Evolutionary conservation across 106 monocot genomes (phyloP).

Genomic region (Iris macrosiphon): DNA sequence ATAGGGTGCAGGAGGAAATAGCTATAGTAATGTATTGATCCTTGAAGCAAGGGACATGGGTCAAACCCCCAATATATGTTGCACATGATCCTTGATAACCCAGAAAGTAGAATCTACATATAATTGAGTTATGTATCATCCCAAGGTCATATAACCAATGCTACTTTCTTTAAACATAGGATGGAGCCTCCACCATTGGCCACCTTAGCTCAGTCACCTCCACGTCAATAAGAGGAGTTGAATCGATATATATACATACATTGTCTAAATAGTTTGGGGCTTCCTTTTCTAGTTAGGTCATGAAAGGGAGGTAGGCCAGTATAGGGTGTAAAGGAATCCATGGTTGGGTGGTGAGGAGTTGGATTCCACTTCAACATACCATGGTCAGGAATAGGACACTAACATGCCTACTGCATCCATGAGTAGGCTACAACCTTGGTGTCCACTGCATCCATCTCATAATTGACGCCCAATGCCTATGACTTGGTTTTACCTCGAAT

Average conservation of each 20-base stretch:
- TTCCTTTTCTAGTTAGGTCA: constrained; percentile 7
- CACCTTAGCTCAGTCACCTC: constrained; percentile 13
- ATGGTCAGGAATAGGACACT: background rate
- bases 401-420: background rate
- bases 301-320: constrained; percentile 10
- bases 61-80: background rate
- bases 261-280: background rate
- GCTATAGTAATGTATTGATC: background rate
- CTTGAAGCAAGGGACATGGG: constrained; percentile 1
- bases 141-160: background rate
- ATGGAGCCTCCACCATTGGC: constrained; percentile 7
- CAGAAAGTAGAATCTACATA: background rate
- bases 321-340: constrained; percentile 16
- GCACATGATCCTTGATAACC: constrained; percentile 7
- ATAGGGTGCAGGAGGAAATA: constrained; percentile 20
- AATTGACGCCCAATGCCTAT: constrained; percentile 39
- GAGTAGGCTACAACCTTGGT: constrained; percentile 24
- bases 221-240: constrained; percentile 18
- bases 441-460: constrained; percentile 25
- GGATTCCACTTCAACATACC: constrained; percentile 31
- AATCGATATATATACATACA: constrained; percentile 13
- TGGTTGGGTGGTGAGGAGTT: constrained; percentile 35
- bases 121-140: constrained; percentile 1
- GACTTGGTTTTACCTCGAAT: too few relatives aligned
- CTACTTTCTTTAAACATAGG: background rate